A percentile compares a stretch with the other conserved stretches of the same genome.
phyloP scores from a whole-genome alignment of 352 stramenopile genomes.

The Thalassiosira sp. region DNA sequence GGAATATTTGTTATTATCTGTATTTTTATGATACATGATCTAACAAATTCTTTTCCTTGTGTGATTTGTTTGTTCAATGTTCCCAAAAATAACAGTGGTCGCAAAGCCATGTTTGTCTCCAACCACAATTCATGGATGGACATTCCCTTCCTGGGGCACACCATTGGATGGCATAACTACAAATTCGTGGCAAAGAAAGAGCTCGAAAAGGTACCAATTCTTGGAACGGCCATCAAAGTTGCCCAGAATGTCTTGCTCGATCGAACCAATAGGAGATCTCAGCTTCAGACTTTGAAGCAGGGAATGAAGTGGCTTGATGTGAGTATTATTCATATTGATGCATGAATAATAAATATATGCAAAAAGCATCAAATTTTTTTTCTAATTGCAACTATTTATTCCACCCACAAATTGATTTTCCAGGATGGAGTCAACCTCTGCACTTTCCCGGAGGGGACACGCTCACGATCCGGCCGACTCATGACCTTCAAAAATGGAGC shows the following conservation, averaged over 20 bases:
- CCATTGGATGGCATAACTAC: constrained; percentile 84
- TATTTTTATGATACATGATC: too few relatives aligned
- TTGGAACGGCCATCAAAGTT: constrained; percentile 68
- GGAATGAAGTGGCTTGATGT: constrained; percentile 80
- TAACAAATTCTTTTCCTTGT: too few relatives aligned
- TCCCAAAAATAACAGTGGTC: constrained; percentile 31
- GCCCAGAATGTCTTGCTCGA: constrained; percentile 75
- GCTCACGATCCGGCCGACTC: constrained; percentile 67
- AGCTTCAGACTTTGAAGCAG: constrained; percentile 74
- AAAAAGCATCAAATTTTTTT: too few relatives aligned
- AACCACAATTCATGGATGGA: constrained; percentile 85
- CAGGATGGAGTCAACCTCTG: constrained; percentile 79
- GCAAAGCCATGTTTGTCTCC: constrained; percentile 80
- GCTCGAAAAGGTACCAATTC: constrained; percentile 76
- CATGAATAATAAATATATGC: too few relatives aligned
- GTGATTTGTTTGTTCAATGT: too few relatives aligned
- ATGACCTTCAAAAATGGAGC: constrained; percentile 82
- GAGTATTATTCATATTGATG: constrained; percentile 36
- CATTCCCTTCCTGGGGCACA: constrained; percentile 77
- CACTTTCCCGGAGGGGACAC: constrained; percentile 83
- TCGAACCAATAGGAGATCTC: constrained; percentile 61
- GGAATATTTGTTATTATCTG: constrained; percentile 7
- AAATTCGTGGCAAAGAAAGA: constrained; percentile 83
- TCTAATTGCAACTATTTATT: too few relatives aligned
- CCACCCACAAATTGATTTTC: too few relatives aligned